Percentiles rank a stretch among this genome's conserved stretches.
These are phyloP conservation scores for Bonia amplexicaulis DNA, from an alignment of 176 grass and related monocot species.

Conservation along the genomic window DNA sequence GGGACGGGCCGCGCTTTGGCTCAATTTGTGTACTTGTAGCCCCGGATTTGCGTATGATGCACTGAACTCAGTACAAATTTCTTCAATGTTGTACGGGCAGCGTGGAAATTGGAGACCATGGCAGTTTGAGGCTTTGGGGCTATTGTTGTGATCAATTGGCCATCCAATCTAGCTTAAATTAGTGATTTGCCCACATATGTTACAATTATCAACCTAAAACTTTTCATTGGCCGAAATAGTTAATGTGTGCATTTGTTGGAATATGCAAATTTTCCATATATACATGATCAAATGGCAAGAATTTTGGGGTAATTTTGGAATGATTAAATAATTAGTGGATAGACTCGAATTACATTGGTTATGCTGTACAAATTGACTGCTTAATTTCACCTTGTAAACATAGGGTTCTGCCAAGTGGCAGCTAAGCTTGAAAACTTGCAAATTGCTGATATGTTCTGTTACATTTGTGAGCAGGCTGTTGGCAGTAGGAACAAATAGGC, in stretches of 20 bases:
- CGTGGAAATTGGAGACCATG: neutral
- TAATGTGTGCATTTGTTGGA: neutral
- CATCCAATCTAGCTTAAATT: neutral
- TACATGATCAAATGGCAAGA: neutral
- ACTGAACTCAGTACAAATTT: neutral
- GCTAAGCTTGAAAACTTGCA: neutral
- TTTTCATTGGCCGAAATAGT: neutral
- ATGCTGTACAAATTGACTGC: neutral
- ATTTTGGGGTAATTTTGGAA: neutral
- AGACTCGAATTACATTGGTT: neutral
- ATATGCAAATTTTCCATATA: neutral
- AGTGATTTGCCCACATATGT: neutral
- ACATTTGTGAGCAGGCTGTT: constrained; percentile 52
- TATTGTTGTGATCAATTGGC: neutral
- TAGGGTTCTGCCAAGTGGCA: neutral
- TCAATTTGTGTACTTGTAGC: neutral
- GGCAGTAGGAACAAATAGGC: constrained; percentile 52
- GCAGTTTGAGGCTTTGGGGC: neutral
- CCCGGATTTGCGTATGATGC: neutral
- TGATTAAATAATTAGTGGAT: neutral
- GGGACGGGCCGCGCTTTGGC: neutral
- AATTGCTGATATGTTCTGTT: constrained; percentile 1
- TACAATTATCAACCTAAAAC: neutral
- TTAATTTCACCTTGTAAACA: neutral
- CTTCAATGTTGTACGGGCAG: neutral